A percentile compares a stretch with the other conserved stretches of the same genome.
phyloP scores from a whole-genome alignment of 163 green algal species.

The Scenedesmus sp. region DNA sequence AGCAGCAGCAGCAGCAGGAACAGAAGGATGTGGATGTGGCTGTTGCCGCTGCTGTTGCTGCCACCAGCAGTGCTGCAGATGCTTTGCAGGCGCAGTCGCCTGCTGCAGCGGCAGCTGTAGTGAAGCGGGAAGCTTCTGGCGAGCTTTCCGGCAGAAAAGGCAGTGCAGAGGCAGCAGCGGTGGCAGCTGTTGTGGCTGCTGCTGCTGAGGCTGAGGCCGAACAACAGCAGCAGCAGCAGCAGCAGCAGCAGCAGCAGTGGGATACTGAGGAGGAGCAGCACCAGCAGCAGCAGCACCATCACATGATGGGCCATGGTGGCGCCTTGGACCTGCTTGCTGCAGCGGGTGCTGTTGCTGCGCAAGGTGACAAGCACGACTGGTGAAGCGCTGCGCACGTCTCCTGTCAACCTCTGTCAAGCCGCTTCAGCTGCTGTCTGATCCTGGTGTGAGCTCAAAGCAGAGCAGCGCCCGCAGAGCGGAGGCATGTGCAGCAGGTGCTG shows the following conservation, averaged over 20 bases:
- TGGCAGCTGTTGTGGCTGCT: background rate
- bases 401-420: too few relatives aligned
- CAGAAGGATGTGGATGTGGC: constrained; percentile 4
- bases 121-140: background rate
- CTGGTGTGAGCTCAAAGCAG: background rate
- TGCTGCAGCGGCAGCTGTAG: background rate
- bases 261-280: background rate
- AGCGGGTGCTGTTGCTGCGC: background rate
- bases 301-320: background rate
- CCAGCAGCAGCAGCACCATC: background rate
- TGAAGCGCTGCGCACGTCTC: background rate
- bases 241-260: constrained; percentile 15
- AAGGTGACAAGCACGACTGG: background rate
- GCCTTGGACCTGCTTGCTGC: background rate
- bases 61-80: background rate
- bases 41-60: background rate
- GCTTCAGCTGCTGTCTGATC: background rate
- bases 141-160: background rate
- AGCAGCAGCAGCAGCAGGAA: constrained; percentile 13
- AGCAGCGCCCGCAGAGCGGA: too few relatives aligned
- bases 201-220: background rate
- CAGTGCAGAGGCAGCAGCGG: background rate
- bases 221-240: background rate
- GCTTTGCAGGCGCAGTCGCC: background rate
- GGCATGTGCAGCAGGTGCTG: too few relatives aligned